These are phyloP conservation scores for Conidiobolus incongruus DNA, from an alignment of 371 early-diverging fungal species.

Conservation along the genomic window DNA sequence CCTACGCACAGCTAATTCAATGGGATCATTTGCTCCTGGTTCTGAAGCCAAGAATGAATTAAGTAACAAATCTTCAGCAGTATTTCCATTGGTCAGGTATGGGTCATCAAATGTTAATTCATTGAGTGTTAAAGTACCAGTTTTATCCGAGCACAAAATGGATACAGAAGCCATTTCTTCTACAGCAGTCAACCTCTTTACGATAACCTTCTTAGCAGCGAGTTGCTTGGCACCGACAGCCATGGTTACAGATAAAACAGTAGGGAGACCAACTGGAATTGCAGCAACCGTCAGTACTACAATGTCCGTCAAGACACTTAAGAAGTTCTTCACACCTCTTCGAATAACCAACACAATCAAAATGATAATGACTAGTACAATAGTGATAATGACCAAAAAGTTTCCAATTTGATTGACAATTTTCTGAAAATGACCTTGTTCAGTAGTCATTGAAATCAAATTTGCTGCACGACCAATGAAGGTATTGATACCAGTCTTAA, in stretches of 20 bases:
- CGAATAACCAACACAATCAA: constrained; percentile 43
- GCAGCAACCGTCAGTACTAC: constrained; percentile 88
- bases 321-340: constrained; percentile 6
- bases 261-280: constrained; percentile 89
- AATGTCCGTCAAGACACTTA: constrained; percentile 49
- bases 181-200: constrained; percentile 85
- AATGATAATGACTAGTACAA: constrained; percentile 59
- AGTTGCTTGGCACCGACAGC: constrained; percentile 85
- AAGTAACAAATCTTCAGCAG: constrained; percentile 58
- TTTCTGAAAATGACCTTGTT: constrained; percentile 74
- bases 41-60: constrained; percentile 73
- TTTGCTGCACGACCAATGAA: constrained; percentile 79
- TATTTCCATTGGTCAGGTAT: constrained; percentile 45
- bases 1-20: constrained; percentile 63
- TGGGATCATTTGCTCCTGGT: constrained; percentile 75
- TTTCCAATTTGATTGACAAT: constrained; percentile 79
- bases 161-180: constrained; percentile 91
- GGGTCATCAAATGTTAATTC: constrained; percentile 79
- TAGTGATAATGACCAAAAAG: constrained; percentile 64
- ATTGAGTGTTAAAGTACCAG: constrained; percentile 89
- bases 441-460: constrained; percentile 60
- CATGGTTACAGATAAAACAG: too few relatives aligned
- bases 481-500: constrained; percentile 60
- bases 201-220: constrained; percentile 80
- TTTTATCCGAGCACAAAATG: too few relatives aligned